Evolutionary conservation across 2,329 filamentous ascomycete species (phyloP).

Genomic region (Neonectria ditissima): DNA sequence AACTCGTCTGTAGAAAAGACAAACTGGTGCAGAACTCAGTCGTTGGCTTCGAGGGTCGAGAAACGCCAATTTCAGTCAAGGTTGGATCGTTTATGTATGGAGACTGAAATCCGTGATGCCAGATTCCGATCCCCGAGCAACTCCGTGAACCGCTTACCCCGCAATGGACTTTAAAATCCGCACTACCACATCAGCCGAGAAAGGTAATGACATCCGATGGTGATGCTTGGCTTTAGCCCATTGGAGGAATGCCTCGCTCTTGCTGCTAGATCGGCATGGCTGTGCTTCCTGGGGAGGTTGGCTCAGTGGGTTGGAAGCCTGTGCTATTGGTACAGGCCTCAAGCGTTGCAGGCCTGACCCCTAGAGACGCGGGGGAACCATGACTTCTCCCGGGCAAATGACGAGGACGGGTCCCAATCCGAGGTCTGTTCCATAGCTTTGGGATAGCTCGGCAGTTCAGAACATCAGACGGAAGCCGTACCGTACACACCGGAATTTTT

Average conservation of each 20-base stretch:
- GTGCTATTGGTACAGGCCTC: slow-evolving; percentile 40
- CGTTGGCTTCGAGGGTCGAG: slow-evolving; percentile 31
- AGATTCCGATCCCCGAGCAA: slow-evolving; percentile 48
- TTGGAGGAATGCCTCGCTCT: slow-evolving; percentile 29
- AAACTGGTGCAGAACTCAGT: slow-evolving; percentile 22
- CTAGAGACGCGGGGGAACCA: slow-evolving; percentile 13
- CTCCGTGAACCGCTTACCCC: slow-evolving; percentile 44
- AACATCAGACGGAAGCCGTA: slow-evolving; percentile 14
- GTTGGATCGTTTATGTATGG: slow-evolving; percentile 41
- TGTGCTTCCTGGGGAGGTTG: slow-evolving; percentile 29
- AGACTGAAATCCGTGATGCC: slow-evolving; percentile 33
- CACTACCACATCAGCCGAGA: slow-evolving; percentile 35
- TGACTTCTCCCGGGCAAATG: slow-evolving; percentile 22
- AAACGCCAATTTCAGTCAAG: slow-evolving; percentile 20
- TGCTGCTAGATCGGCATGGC: slow-evolving; percentile 29
- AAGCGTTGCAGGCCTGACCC: neutral
- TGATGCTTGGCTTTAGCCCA: slow-evolving; percentile 25
- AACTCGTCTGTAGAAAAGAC: slow-evolving; percentile 27
- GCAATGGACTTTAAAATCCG: slow-evolving; percentile 45
- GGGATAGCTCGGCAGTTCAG: slow-evolving; percentile 20
- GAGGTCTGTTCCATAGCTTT: slow-evolving; percentile 14
- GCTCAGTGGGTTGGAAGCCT: slow-evolving; percentile 37
- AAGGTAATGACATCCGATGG: slow-evolving; percentile 41
- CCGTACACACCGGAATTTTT: slow-evolving; percentile 1
- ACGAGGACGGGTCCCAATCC: slow-evolving; percentile 16